Conservation (phyloP, 345 rosid genomes). For the Microthlaspi erraticum region DNA sequence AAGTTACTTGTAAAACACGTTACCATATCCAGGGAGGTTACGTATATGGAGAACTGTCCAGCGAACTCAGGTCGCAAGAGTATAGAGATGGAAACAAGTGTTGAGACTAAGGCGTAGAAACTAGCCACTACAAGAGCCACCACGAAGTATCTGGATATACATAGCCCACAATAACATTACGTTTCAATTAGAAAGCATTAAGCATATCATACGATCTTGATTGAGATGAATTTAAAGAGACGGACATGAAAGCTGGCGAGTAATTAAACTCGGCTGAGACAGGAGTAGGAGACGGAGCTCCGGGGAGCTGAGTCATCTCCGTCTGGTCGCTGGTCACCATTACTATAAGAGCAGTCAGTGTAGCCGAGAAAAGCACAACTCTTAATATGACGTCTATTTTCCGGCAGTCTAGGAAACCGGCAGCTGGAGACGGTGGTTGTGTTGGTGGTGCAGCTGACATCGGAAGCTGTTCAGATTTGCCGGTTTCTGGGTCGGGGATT, state of each 20-base stretch:
- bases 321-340: slow-evolving; percentile 71
- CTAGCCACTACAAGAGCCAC: slow-evolving; percentile 65
- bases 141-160: slow-evolving; percentile 63
- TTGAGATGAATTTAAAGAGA: slow-evolving; percentile 8
- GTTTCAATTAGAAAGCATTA: slow-evolving; percentile 2
- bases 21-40: slow-evolving; percentile 63
- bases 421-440: slow-evolving; percentile 25
- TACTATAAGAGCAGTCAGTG: slow-evolving; percentile 56
- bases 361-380: slow-evolving; percentile 59
- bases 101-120: slow-evolving; percentile 61
- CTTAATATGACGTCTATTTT: slow-evolving; percentile 54
- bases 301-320: slow-evolving; percentile 39
- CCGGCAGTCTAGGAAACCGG: slow-evolving; percentile 38
- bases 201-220: background rate
- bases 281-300: background rate
- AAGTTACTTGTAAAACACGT: slow-evolving; percentile 26
- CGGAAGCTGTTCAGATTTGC: slow-evolving; percentile 33
- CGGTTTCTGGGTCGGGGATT: slow-evolving; percentile 46
- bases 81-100: slow-evolving; percentile 55
- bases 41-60: slow-evolving; percentile 46
- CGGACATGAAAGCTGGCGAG: slow-evolving; percentile 83
- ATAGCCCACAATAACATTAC: background rate
- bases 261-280: slow-evolving; percentile 61
- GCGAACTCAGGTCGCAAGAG: slow-evolving; percentile 49
- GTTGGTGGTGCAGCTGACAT: slow-evolving; percentile 28